These are phyloP conservation scores for Saussurea involucrata DNA, from an alignment of 129 eudicot genomes.

Conservation along the genomic window DNA sequence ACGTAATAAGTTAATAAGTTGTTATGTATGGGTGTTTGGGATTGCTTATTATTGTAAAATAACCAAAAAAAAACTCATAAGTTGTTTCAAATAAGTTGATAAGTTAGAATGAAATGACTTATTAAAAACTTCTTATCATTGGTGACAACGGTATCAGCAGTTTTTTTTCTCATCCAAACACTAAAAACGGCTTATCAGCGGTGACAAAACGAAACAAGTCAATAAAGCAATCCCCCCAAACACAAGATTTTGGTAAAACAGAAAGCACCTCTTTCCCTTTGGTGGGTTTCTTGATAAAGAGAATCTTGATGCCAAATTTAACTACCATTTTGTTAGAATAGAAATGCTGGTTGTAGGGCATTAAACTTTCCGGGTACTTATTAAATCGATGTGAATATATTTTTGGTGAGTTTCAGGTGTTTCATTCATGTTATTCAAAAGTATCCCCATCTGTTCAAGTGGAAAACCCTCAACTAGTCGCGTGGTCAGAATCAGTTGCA, in stretches of 20 bases:
- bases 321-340: not conserved
- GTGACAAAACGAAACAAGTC: too few species aligned
- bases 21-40: too few species aligned
- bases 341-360: not conserved
- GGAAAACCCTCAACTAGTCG: slow-evolving; percentile 88
- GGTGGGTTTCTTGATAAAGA: not conserved
- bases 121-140: too few species aligned
- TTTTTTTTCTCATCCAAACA: too few species aligned
- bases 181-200: too few species aligned
- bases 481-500: slow-evolving; percentile 91
- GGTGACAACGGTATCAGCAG: too few species aligned
- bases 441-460: slow-evolving; percentile 90
- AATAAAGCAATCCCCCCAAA: too few species aligned
- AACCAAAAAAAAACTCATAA: too few species aligned
- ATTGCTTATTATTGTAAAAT: too few species aligned
- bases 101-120: too few species aligned
- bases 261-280: not conserved
- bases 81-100: too few species aligned
- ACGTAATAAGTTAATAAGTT: too few species aligned
- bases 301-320: not conserved
- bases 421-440: slow-evolving; percentile 84
- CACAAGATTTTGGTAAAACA: not conserved
- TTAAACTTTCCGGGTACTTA: not conserved
- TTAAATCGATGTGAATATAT: not conserved
- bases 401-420: slow-evolving; percentile 48